Conservation (phyloP, 2,329 filamentous ascomycete species). For the Cladosporium halotolerans region DNA sequence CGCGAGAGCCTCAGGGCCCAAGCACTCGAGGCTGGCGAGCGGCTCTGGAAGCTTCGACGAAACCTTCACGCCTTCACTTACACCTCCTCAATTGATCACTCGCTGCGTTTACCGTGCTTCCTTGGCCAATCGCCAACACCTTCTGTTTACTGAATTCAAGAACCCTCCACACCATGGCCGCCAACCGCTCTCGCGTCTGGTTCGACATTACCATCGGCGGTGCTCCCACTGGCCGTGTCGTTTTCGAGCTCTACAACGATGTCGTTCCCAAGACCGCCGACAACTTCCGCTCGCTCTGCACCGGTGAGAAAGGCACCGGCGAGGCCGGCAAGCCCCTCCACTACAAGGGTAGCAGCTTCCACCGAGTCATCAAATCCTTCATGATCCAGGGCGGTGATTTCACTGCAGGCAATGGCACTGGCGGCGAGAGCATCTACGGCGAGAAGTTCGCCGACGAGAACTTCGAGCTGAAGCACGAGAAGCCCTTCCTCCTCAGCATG, state of each 20-base stretch:
- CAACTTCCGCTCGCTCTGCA: slow-evolving; percentile 92
- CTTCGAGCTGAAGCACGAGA: slow-evolving; percentile 85
- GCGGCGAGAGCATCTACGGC: slow-evolving; percentile 95
- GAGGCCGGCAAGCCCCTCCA: slow-evolving; percentile 77
- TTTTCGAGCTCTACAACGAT: slow-evolving; percentile 67
- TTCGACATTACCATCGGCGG: slow-evolving; percentile 85
- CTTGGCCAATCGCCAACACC: neutral
- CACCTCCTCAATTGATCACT: neutral
- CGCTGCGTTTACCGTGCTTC: neutral
- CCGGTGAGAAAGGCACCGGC: slow-evolving; percentile 83
- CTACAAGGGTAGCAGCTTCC: slow-evolving; percentile 89
- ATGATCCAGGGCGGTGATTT: slow-evolving; percentile 99
- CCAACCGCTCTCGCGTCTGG: slow-evolving; percentile 69
- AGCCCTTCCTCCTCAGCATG: slow-evolving; percentile 92
- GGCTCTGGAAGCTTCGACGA: slow-evolving; percentile 11
- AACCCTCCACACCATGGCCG: slow-evolving; percentile 5
- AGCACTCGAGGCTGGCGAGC: neutral
- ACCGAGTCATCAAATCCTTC: slow-evolving; percentile 96
- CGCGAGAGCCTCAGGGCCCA: too few relatives aligned
- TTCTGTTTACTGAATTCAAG: neutral
- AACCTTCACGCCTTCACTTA: neutral
- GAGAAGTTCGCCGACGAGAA: slow-evolving; percentile 97
- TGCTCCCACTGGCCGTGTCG: slow-evolving; percentile 67
- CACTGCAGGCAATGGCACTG: slow-evolving; percentile 87
- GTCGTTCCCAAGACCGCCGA: slow-evolving; percentile 90